These are phyloP conservation scores for Inonotus obliquus DNA, from an alignment of 1,284 basidiomycete genomes.

Conservation along the genomic window DNA sequence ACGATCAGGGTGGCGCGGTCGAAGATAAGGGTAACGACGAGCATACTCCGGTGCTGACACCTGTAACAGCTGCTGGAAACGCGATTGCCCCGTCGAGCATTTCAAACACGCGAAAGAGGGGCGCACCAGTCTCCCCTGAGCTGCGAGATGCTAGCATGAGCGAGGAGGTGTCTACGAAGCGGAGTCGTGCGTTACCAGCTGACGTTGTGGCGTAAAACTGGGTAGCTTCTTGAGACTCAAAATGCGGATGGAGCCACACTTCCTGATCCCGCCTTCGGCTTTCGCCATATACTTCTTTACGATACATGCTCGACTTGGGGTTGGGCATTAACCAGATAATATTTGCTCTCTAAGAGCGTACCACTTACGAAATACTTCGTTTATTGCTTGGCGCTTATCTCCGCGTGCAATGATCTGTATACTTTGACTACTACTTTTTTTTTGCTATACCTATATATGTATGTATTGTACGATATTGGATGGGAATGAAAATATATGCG, in stretches of 20 bases:
- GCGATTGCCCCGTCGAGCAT: not conserved
- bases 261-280: too few relatives aligned
- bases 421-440: not conserved
- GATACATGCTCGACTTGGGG: too few relatives aligned
- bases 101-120: slow-evolving; percentile 2
- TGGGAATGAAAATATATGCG: not conserved
- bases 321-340: too few relatives aligned
- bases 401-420: not conserved
- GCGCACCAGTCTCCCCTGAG: not conserved
- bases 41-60: slow-evolving; percentile 4
- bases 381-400: not conserved
- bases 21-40: not conserved
- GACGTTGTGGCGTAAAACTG: not conserved
- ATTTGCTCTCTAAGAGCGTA: too few relatives aligned
- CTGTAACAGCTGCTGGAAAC: slow-evolving; percentile 3
- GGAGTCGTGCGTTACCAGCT: not conserved
- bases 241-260: too few relatives aligned
- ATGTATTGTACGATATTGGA: not conserved
- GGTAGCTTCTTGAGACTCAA: too few relatives aligned
- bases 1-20: not conserved
- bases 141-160: not conserved
- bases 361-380: too few relatives aligned
- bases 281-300: too few relatives aligned
- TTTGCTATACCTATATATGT: too few relatives aligned
- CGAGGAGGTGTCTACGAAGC: slow-evolving; percentile 11